phyloP scores from a whole-genome alignment of 176 grass and related monocot species.

The Musa troglodytarum region DNA sequence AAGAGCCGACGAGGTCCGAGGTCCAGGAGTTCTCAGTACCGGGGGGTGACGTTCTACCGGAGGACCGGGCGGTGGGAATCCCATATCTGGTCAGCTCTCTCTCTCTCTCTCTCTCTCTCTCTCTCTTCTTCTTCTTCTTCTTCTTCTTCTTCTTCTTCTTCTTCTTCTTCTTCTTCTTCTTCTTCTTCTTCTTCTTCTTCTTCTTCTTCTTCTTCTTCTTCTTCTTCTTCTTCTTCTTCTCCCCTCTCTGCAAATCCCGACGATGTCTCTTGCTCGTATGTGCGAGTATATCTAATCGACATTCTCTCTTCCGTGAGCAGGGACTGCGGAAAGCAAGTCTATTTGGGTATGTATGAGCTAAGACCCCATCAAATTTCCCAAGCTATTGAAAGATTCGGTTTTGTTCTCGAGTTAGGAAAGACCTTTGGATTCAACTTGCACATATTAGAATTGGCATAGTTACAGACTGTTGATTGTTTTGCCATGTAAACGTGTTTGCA shows the following conservation, averaged over 20 bases:
- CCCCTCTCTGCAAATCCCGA: not conserved
- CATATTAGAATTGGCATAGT: not conserved
- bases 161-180: no score
- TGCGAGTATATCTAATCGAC: not conserved
- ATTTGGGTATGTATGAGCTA: constrained; percentile 41
- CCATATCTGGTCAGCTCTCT: constrained; percentile 39
- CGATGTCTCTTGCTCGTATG: not conserved
- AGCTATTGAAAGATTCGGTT: not conserved
- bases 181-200: not conserved
- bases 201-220: no score
- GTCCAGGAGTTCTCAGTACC: constrained; percentile 65
- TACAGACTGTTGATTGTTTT: not conserved
- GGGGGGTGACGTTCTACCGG: constrained; percentile 73
- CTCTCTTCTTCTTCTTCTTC: no score
- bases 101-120: not conserved
- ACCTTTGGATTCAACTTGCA: no score
- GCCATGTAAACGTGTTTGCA: not conserved
- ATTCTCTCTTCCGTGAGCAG: constrained; percentile 21
- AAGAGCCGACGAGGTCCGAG: constrained; percentile 53
- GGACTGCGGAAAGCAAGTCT: constrained; percentile 66
- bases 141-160: not conserved
- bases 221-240: not conserved
- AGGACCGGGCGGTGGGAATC: constrained; percentile 63
- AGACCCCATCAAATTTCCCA: not conserved
- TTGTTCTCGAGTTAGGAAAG: no score